A percentile compares a stretch with the other conserved stretches of the same genome.
These are phyloP conservation scores for Yamadazyma triangularis DNA, from an alignment of 1,139 yeast genomes.

Conservation along the genomic window DNA sequence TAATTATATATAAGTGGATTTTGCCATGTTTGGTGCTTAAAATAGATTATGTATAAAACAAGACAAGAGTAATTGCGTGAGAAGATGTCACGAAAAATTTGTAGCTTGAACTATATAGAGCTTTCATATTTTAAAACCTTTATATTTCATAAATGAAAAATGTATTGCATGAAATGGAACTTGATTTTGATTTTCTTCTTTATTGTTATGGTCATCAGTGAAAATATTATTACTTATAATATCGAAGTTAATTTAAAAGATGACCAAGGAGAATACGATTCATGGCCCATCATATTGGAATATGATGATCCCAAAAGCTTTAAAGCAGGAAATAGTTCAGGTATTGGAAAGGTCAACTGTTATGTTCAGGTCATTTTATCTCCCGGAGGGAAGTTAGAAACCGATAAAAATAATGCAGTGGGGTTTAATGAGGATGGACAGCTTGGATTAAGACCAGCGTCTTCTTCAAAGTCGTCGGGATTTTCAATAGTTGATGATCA, in stretches of 20 bases:
- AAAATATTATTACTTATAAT: constrained; percentile 1
- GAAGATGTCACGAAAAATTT: too few relatives aligned
- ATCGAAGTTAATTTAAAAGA: constrained; percentile 1
- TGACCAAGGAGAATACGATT: not conserved
- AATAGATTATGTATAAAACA: too few relatives aligned
- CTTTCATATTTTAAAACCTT: too few relatives aligned
- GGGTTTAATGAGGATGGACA: constrained; percentile 8
- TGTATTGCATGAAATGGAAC: too few relatives aligned
- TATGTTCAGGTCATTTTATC: constrained; percentile 6
- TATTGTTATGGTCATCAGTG: not conserved
- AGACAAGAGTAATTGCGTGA: too few relatives aligned
- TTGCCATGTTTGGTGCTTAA: too few relatives aligned
- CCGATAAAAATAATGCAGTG: constrained; percentile 1
- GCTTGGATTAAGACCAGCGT: constrained; percentile 6
- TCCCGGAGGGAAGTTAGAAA: constrained; percentile 7
- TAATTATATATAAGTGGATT: too few relatives aligned
- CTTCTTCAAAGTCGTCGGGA: constrained; percentile 1
- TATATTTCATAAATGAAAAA: too few relatives aligned
- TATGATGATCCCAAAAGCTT: constrained; percentile 4
- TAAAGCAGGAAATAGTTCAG: constrained; percentile 8
- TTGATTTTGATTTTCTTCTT: too few relatives aligned
- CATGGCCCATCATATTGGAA: constrained; percentile 9
- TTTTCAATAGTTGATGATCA: constrained; percentile 5
- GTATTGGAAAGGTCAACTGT: constrained; percentile 2
- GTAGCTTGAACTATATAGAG: too few relatives aligned